Evolutionary conservation across 176 grass and related monocot genomes (phyloP), one percentile per base, ranked within the genome.

Genomic region (Oryza longistaminata): DNA sequence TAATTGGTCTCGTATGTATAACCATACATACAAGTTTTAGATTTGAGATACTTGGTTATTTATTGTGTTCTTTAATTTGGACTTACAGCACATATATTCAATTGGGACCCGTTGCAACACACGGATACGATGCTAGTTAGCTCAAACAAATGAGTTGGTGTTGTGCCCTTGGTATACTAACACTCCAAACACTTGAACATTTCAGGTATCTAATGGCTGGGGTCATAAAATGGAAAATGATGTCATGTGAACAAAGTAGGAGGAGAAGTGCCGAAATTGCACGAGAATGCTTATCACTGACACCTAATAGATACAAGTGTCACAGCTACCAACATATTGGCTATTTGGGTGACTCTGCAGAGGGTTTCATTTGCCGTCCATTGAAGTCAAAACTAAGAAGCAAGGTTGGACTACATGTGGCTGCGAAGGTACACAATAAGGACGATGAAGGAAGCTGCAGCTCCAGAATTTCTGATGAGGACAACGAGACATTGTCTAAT

Each of bases 131-230:
- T 78, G 9, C 22, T 78, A 43, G n/a, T 72, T 25, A 43, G 3
- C 40, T 45, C 0, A 43, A 39, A 34, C 17, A 70, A 46, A 69
- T 22, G 16, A 45, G 53, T 15, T 73, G 21, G 24, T 15, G 9
- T 16, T 52, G 49, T 16, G 49, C 49, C 15, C 49, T 17, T 50
- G n/a, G 17, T 70, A 8, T 53, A 67, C 33, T 79, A 31, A 71
- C 84, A 15, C 19, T 64, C 26, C 42, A 15, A 39, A 37, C 50
- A 15, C 68, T 62, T 35, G 25, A 35, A 58, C 29, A 43, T 90
- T 90, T 86, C 82, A 88, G 83, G 81, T 44, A 82, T 75, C 68
- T 75, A 11, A 92, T 92, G 90, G 86, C 86, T 3, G 43, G 78
- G 27, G 31, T 75, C 48, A 27, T 77, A 70, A 71, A 64, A 79